Percentiles rank a stretch among this genome's conserved stretches.
Conservation (phyloP, 177 flowering plant species). For the Tripterygium wilfordii region DNA sequence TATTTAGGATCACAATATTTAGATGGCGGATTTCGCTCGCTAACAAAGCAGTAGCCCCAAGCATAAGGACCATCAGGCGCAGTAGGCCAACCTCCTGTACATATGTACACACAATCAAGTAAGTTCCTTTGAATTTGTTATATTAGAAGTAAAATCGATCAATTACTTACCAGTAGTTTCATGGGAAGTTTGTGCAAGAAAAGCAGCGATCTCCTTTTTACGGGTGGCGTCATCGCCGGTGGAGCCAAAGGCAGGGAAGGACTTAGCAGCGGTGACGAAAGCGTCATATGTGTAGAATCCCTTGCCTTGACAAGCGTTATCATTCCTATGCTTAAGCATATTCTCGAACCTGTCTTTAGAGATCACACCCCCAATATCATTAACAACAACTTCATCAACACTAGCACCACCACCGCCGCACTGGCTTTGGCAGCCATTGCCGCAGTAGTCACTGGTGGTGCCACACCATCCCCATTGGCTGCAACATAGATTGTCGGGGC, state of each 20-base stretch:
- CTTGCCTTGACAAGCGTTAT: constrained; percentile 17
- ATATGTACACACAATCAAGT: background rate
- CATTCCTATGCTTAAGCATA: constrained; percentile 32
- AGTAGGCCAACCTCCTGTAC: constrained; percentile 33
- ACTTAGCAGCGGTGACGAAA: constrained; percentile 36
- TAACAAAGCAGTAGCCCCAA: constrained; percentile 42
- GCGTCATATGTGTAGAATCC: constrained; percentile 49
- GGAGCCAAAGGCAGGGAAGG: constrained; percentile 34
- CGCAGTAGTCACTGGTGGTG: constrained; percentile 16
- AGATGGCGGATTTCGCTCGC: constrained; percentile 13
- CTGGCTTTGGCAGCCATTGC: constrained; percentile 30
- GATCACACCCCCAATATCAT: constrained; percentile 18
- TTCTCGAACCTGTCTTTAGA: constrained; percentile 19
- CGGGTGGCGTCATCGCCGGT: constrained; percentile 33
- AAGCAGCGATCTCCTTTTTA: constrained; percentile 56
- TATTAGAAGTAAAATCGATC: background rate
- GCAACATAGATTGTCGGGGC: constrained; percentile 33
- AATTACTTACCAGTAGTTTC: constrained; percentile 36
- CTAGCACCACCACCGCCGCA: constrained; percentile 16
- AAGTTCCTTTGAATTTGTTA: background rate
- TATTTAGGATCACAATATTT: constrained; percentile 19
- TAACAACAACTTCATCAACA: constrained; percentile 10
- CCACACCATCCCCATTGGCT: constrained; percentile 37
- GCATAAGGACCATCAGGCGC: constrained; percentile 48
- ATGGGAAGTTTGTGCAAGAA: constrained; percentile 58